Base-by-base conservation (phyloP, 1,284 basidiomycete species). In the Naganishia albida region DNA sequence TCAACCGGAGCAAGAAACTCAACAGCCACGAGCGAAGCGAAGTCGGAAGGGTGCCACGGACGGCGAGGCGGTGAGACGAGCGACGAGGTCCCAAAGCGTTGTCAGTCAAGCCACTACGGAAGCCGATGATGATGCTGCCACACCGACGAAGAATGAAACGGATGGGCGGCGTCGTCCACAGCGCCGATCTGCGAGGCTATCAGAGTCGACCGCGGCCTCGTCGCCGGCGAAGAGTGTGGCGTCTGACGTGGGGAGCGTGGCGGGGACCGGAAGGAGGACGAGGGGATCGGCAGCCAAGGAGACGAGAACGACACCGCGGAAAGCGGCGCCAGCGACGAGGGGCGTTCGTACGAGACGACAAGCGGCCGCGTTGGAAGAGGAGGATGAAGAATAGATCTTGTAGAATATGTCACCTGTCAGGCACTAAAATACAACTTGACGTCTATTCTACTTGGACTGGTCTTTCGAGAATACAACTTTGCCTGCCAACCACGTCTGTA, bases 401-500 rank as follows among this genome's bases (percentile, higher is more conserved):
- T 49, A 49, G 48, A 2, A 8, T 23, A 42, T 44, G 16, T 44
- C 15, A 18, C 10, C 10, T 44, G 43, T 34, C 49, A 51, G 13
- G 49, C 4, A 18, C 4, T 15, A 43, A 43, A 3, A 20, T 15
- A 7, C 13, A 15, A 43, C 16, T 43, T 20, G 3, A 20, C 7
- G 42, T 4, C 15, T 16, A 43, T 18, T 15, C 42, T 43, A 16
- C 42, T 43, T 18, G n/a, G 15, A 43, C 42, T 18, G 3, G 42
- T 43, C 13, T 46, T 57, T 57, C 23, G 50, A 39, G 63, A 55
- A 71, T 26, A 68, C 67, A 50, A 49, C 16, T 49, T 69, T 60
- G 15, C 71, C 72, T n/a, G 16, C 55, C 7, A 70, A 55, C 72
- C 72, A 74, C 0, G 73, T 73, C 64, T 74, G 62, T 28, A n/a